Percentiles rank a stretch among this genome's conserved stretches.
Evolutionary conservation across 257 asterid genomes (phyloP).

Genomic region (Solanum chmielewskii): DNA sequence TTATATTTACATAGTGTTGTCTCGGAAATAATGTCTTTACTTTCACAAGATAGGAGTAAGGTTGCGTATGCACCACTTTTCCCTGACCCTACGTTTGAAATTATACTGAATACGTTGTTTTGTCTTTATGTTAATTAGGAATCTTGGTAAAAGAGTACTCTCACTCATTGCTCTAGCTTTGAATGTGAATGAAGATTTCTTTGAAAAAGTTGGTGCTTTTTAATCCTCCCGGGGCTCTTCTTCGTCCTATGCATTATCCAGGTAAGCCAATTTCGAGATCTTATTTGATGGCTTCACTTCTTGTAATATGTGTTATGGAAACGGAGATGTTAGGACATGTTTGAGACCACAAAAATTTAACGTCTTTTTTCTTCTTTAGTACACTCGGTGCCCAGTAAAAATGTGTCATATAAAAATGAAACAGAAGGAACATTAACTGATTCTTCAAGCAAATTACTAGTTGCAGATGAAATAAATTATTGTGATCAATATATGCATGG

Average conservation of each 20-base stretch:
- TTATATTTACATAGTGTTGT: background rate
- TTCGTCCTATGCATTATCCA: constrained; percentile 48
- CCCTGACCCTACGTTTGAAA: background rate
- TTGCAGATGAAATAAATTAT: constrained; percentile 17
- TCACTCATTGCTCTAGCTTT: constrained; percentile 37
- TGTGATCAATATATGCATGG: constrained; percentile 26
- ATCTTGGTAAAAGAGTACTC: constrained; percentile 28
- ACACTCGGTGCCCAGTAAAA: background rate
- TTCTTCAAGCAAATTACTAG: background rate
- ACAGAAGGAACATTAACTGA: background rate
- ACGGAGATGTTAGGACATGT: background rate
- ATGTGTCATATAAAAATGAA: background rate
- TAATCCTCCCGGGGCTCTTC: constrained; percentile 21
- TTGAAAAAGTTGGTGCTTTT: constrained; percentile 37
- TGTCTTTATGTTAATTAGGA: constrained; percentile 8
- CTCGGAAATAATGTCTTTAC: background rate
- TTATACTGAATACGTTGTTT: background rate
- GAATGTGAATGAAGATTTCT: constrained; percentile 38
- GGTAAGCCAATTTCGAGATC: constrained; percentile 5
- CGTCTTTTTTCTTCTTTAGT: background rate
- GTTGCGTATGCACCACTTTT: background rate
- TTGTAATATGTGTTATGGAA: background rate
- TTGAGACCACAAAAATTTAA: background rate
- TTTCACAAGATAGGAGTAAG: background rate
- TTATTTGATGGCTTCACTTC: background rate